Evolutionary conservation across 768 basidiomycete species (phyloP), one percentile per base, ranked within the genome.

Genomic region (Calocybe gangraenosa): DNA sequence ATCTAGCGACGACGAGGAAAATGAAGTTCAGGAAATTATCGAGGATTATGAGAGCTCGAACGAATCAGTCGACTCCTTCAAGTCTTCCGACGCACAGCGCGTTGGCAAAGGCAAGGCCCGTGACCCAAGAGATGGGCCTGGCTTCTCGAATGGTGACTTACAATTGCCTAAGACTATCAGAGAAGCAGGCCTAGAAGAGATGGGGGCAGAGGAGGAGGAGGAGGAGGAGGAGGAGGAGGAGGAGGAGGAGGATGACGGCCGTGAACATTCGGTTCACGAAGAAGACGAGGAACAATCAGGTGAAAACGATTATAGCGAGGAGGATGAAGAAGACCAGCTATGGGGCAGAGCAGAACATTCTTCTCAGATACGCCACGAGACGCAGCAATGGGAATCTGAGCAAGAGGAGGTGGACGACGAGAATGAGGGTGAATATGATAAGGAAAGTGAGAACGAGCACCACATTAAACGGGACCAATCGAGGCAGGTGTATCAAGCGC

Each of bases 101-200:
- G 61, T 54, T 23, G 63, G 60, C 17, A 78, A 78, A 57, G 83
- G 82, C 22, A 84, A 84, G 57, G 75, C 70, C 40, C 73, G 82
- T 40, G 82, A 82, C 55, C 75, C 77, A 7, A 65, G 77, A 37
- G 79, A 82, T 52, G 82, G 79, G 5, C 75, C 79, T 34, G 78
- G 79, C 3, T 65, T 78, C 25, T 65, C 67, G 18, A 60, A 57
- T 33, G 68, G 63, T 34, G 64, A 60, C 28, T 65, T 41, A 69
- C 67, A 10, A 67, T 58, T 32, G 57, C 57, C 36, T 55, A 55
- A 11, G 57, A 60, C 11, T 62, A 60, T 25, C 64, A 65, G 9
- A 59, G 61, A 28, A 52, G 62, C 58, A 37, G 45, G 66, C 58
- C 47, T 40, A 20, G 42, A 14, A 14, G 34, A 35, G 17, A 14